Base-by-base conservation (phyloP, 2,329 filamentous ascomycete species). In the Colletotrichum cordylinicola region DNA sequence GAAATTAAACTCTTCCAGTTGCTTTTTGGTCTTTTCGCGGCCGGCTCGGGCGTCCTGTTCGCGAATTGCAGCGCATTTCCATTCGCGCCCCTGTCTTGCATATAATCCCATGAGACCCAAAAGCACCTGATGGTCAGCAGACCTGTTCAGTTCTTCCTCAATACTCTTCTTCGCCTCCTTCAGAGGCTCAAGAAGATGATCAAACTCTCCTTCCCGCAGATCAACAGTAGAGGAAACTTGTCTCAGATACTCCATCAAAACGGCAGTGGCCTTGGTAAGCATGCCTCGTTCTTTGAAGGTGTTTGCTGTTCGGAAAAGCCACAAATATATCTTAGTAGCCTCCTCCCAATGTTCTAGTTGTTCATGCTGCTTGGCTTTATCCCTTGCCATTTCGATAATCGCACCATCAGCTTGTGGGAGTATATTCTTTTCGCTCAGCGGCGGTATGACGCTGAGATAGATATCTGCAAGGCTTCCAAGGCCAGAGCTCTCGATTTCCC, bases 101-200 rank as follows among this genome's bases (percentile, higher is more conserved):
- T 64, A 64, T 15, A 64, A 2, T 2, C 1, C n/a, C 60, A 64
- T 64, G 3, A 64, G 60, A 9, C 60, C 18, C 16, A 35, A n/a
- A 12, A 37, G 3, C 10, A 27, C 8, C 15, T 27, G 6, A 10
- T 4, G n/a, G 5, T 24, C n/a, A 7, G n/a, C 35, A 43, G 27
- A 39, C 6, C 6, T 16, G 15, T 24, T 60, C 15, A 60, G 55
- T 27, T 60, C 21, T 15, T 27, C 18, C 27, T 21, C 21, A 18
- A 31, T 31, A 0, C 0, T 27, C 0, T 8, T 27, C 2, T 9
- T 27, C 13, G 15, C 21, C 2, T 27, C 8, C 7, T 29, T 4
- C 55, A 60, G 48, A 24, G 6, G n/a, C n/a, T 13, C 9, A 24
- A n/a, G 27, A 16, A 18, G 1, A 16, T 15, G 5, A 4, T 1